phyloP scores from a whole-genome alignment of 1,284 basidiomycete genomes.

The Mycena citricolor region DNA sequence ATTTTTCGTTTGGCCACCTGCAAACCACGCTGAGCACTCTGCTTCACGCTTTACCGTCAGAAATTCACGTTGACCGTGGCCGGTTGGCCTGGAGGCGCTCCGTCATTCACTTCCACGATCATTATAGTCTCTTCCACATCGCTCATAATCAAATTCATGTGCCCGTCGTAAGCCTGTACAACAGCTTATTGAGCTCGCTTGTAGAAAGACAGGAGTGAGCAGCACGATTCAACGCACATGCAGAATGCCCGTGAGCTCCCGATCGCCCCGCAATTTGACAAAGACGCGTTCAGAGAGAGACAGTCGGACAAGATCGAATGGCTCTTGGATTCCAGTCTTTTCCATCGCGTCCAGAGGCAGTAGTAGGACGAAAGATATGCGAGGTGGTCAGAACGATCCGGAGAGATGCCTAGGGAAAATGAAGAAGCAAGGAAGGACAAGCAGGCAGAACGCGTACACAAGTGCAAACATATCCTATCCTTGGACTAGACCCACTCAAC shows the following conservation, averaged over 20 bases:
- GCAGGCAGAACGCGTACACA: too few species aligned
- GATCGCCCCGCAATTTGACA: constrained; percentile 94
- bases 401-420: neutral
- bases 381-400: too few species aligned
- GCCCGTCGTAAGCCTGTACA: constrained; percentile 93
- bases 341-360: constrained; percentile 51
- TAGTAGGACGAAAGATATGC: neutral
- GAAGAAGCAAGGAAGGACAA: neutral
- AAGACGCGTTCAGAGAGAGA: constrained; percentile 96
- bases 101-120: constrained; percentile 77
- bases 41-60: neutral
- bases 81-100: constrained; percentile 42
- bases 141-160: constrained; percentile 98
- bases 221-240: constrained; percentile 63
- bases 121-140: constrained; percentile 97
- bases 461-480: too few species aligned
- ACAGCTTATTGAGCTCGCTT: constrained; percentile 18
- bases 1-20: constrained; percentile 93
- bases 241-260: constrained; percentile 89
- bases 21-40: constrained; percentile 1
- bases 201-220: constrained; percentile 19
- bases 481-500: too few species aligned
- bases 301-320: constrained; percentile 96
- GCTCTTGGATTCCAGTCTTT: constrained; percentile 83
- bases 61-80: constrained; percentile 61